phyloP scores from a whole-genome alignment of 139 green algal genomes.

The Chara braunii region DNA sequence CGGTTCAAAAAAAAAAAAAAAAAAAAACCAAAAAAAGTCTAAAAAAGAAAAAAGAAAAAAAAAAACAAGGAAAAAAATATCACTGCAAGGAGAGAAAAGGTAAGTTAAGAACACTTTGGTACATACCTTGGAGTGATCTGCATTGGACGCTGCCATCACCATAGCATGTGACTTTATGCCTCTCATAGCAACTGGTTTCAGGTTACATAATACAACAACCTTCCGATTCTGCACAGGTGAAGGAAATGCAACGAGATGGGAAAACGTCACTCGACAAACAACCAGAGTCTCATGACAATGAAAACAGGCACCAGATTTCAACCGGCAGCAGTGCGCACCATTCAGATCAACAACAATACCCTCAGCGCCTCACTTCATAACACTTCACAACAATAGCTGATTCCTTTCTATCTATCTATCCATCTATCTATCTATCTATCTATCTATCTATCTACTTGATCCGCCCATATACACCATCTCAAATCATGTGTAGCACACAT shows the following conservation, averaged over 20 bases:
- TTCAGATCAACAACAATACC: too few species aligned
- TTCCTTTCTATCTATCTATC: too few species aligned
- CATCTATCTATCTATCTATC: too few species aligned
- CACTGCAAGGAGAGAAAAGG: not conserved
- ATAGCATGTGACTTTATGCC: conserved; percentile 78
- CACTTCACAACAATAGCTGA: too few species aligned
- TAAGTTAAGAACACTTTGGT: not conserved
- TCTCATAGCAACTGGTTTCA: conserved; percentile 89
- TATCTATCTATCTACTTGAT: too few species aligned
- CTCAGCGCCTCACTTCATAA: too few species aligned
- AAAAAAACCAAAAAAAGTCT: not conserved
- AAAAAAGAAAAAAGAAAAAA: not conserved
- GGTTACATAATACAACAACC: conserved; percentile 80
- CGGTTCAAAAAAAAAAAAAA: not conserved
- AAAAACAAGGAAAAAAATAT: too few species aligned
- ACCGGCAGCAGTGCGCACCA: too few species aligned
- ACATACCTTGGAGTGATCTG: conserved; percentile 46
- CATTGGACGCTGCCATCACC: conserved; percentile 72
- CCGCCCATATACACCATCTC: too few species aligned
- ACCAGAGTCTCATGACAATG: too few species aligned
- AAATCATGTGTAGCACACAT: too few species aligned
- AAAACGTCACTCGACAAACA: conserved; percentile 18
- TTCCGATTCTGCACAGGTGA: conserved; percentile 15
- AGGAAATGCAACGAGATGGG: not conserved
- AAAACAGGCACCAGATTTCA: too few species aligned